Base-by-base conservation (phyloP, 2,329 filamentous ascomycete species). In the Hirsutella thompsonii region DNA sequence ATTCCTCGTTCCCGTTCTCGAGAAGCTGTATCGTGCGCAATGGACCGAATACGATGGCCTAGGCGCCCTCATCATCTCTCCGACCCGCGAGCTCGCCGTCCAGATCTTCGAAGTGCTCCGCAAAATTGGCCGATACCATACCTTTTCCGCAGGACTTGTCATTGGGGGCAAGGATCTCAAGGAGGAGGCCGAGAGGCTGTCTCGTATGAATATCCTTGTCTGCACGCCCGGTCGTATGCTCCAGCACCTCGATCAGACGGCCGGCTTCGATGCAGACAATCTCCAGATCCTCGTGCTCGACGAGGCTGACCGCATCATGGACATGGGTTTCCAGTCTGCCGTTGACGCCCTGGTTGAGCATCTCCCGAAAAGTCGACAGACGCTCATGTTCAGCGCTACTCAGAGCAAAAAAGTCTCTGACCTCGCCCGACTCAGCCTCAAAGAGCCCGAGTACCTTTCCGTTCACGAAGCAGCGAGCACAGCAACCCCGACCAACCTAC, bases 101-200 rank as follows among this genome's bases (percentile, higher is more conserved):
- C 92, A 98, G 61, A 98, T 94, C 46, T 98, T 96, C 56, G 84
- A 95, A 43, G 90, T 96, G 1, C 64, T 98, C 52, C 74, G 86
- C 46, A 94, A 94, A 60, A 77, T 98, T 43, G 92, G 92, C 36
- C 76, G 85, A 42, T 79, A 90, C 43, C 90, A 98, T 60, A 72
- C 77, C 45, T 95, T 96, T 59, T 94, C 90, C 1, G 92, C 92
- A 0, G 92, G 92, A 0, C 63, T 96, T 52, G 78, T 98, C 9
- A 96, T 96, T 52, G 92, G 92, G 33, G 92, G 92, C 33, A 94
- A 94, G 70, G 89, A 76, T 57, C 57, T 95, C 52, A 81, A 84
- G 55, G 89, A 95, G 53, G 78, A 98, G 63, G 79, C 85, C 20
- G 85, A 93, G 51, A 75, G 89, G 28, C 58, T 98, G 45, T 76